A percentile compares a stretch with the other conserved stretches of the same genome.
Evolutionary conservation across 805 yeast genomes (phyloP).

Genomic region (Candida ovalis): DNA sequence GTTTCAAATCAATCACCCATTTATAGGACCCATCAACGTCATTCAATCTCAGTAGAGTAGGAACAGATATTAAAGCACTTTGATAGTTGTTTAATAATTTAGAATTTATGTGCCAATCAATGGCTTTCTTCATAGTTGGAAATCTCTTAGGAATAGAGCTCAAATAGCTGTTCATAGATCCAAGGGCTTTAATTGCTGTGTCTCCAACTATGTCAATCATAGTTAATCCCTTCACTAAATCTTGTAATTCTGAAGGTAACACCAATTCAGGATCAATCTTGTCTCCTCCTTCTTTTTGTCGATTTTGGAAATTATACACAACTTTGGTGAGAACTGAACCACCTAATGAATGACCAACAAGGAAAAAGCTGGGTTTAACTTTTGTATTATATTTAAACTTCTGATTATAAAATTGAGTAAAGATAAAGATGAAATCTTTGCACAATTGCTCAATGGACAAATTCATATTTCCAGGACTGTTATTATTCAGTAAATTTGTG

Average conservation of each 20-base stretch:
- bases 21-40: slow-evolving; percentile 15
- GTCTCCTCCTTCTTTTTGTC: slow-evolving; percentile 13
- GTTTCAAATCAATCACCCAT: slow-evolving; percentile 65
- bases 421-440: slow-evolving; percentile 52
- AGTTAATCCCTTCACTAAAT: slow-evolving; percentile 56
- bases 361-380: slow-evolving; percentile 39
- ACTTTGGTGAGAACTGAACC: slow-evolving; percentile 75
- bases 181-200: slow-evolving; percentile 70
- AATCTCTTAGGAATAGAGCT: slow-evolving; percentile 62
- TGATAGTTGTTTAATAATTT: slow-evolving; percentile 48
- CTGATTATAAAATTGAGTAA: slow-evolving; percentile 35
- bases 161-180: slow-evolving; percentile 64
- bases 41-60: slow-evolving; percentile 46
- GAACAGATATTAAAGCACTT: slow-evolving; percentile 78
- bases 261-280: neutral
- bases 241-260: slow-evolving; percentile 11
- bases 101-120: slow-evolving; percentile 76
- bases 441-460: slow-evolving; percentile 50
- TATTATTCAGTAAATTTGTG: slow-evolving; percentile 31
- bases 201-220: slow-evolving; percentile 94
- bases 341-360: slow-evolving; percentile 91
- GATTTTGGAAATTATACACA: slow-evolving; percentile 23
- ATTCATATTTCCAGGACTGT: slow-evolving; percentile 11
- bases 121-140: slow-evolving; percentile 48
- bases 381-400: slow-evolving; percentile 12